Base-by-base conservation (phyloP, 768 basidiomycete species). In the Tricholomella constricta region DNA sequence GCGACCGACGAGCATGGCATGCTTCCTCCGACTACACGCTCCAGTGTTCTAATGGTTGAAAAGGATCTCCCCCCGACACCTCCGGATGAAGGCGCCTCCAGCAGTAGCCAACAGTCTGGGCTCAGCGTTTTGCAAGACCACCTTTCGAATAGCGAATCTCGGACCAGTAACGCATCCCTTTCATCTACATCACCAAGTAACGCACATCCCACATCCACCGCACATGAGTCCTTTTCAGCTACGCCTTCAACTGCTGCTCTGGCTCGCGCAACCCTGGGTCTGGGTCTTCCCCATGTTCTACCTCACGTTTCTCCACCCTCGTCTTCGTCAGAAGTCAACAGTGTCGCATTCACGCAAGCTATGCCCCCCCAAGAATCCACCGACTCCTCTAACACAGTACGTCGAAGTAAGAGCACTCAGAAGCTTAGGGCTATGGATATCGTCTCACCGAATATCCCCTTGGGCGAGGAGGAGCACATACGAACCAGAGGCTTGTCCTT, bases 401-500 rank as follows among this genome's bases (percentile, higher is more conserved):
- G 81, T 37, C 80, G 78, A 54, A 73, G 71, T 22, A 85, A 81
- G 69, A 88, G 84, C 54, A 77, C 79, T 0, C 74, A 77, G 40
- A 78, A 70, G 58, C 63, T 76, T 29, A 67, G 64, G 36, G 55
- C 66, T 15, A 62, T 58, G 15, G 57, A 63, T 25, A 51, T 60
- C 14, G 55, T 46, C 17, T 56, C 48, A 14, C 58, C 55, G 23
- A 49, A 54, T 3, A 26, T 49, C 26, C 47, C 54, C 45, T 34
- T 8, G 11, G 60, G 49, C 6, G 58, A 64, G 14, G 48, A 56
- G 25, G 41, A 44, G 17, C 49, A 55, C 57, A 68, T 69, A 29
- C 76, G 82, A 19, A 63, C 66, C 32, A 76, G 87, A 50, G 84
- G 85, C 2, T 55, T 84, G 12, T 89, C 88, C 0, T 72, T 88